Evolutionary conservation across 176 grass and related monocot species (phyloP), one percentile per base, ranked within the genome.

Genomic region (Hsuehochloa calcarea): DNA sequence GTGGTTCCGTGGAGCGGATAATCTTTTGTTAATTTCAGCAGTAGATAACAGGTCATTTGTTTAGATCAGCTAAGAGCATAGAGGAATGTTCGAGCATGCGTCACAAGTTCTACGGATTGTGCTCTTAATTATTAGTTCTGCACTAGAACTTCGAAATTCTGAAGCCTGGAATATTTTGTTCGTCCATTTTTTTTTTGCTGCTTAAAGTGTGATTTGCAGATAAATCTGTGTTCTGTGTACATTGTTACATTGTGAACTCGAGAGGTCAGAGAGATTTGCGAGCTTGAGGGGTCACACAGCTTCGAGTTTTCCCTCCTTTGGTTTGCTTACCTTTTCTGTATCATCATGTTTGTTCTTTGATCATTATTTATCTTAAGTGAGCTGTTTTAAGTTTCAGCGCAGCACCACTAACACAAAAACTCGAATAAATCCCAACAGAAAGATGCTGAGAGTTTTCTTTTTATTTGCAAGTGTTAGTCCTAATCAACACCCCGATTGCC

Each of bases 401-500:
- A 43, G 52, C 16, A 12, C 63, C 41, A 81, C 70, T 76, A 9
- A 41, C 15, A 22, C 15, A 61, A 62, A 77, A 43, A 56, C 14
- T 77, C 46, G 31, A 34, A 22, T 65, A 8, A 15, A 73, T 46
- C 71, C 4, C 22, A 77, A 82, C 83, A 19, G 65, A 82, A 90
- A 72, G 55, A 35, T 41, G 51, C 44, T 40, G 7, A 41, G 2
- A 0, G 1, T 15, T 80, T 56, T 67, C 16, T 52, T 52, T 31
- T 76, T 25, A 7, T 40, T 17, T n/a, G 3, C 17, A 55, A 86
- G 78, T 86, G 66, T 70, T 70, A 65, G 72, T 82, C 88, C 88
- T 82, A 77, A 77, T 90, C 78, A 70, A 49, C 88, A 66, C 65
- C 79, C 72, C 78, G 78, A 50, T 41, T 29, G 45, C 54, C 13